Evolutionary conservation across 176 grass and related monocot genomes (phyloP).

Genomic region (Tillandsia fasciculata): DNA sequence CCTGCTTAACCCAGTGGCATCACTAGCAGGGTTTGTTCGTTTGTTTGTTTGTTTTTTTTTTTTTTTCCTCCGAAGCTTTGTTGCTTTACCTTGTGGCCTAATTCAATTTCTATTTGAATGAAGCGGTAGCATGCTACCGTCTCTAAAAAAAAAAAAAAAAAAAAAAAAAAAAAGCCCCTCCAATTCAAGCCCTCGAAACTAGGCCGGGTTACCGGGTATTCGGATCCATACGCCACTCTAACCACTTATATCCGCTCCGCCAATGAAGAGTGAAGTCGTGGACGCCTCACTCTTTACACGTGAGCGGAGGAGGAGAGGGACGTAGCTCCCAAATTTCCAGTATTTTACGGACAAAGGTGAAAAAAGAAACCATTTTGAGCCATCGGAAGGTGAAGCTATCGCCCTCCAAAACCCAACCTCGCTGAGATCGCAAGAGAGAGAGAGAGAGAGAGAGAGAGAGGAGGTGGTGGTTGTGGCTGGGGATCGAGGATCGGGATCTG

Average conservation of each 20-base stretch:
- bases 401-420: neutral
- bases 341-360: neutral
- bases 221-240: neutral
- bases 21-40: too few species aligned
- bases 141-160: too few species aligned
- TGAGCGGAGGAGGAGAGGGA: neutral
- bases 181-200: neutral
- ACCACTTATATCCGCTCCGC: neutral
- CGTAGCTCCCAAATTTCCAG: neutral
- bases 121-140: too few species aligned
- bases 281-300: neutral
- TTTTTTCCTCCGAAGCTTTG: too few species aligned
- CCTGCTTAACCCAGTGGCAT: too few species aligned
- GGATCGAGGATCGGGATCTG: constrained; percentile 1
- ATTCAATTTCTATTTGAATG: too few species aligned
- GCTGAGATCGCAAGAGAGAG: neutral
- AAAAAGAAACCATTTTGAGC: neutral
- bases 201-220: neutral
- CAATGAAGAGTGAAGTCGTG: neutral
- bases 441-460: neutral
- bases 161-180: too few species aligned
- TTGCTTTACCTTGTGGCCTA: too few species aligned
- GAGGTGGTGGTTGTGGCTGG: neutral
- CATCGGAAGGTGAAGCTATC: neutral
- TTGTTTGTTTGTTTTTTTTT: too few species aligned